A percentile compares a stretch with the other conserved stretches of the same genome.
Evolutionary conservation across 257 asterid genomes (phyloP).

Genomic region (Penstemon newberryi): DNA sequence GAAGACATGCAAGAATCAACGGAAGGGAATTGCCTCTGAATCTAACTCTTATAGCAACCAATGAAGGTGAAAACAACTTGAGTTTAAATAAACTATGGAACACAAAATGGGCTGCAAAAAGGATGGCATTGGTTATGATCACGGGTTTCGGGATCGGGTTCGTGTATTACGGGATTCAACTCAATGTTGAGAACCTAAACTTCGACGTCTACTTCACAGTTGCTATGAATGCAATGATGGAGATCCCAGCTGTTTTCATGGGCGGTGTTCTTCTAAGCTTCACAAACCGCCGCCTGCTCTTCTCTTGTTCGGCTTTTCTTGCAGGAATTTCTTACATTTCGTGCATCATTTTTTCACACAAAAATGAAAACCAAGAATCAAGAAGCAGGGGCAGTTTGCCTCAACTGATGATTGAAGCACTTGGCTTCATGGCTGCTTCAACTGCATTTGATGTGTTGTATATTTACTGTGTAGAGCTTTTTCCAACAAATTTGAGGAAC

Average conservation of each 20-base stretch:
- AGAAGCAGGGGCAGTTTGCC: conserved; percentile 37
- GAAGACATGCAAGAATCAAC: conserved; percentile 49
- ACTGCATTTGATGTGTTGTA: conserved; percentile 54
- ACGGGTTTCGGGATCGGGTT: conserved; percentile 58
- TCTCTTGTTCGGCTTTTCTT: conserved; percentile 41
- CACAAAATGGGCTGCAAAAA: conserved; percentile 52
- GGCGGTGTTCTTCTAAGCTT: conserved; percentile 49
- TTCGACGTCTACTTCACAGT: conserved; percentile 55
- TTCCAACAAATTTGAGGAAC: conserved; percentile 52
- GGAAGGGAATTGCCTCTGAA: conserved; percentile 49
- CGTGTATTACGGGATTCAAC: conserved; percentile 58
- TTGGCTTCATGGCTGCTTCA: conserved; percentile 55
- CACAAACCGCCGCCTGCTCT: conserved; percentile 44
- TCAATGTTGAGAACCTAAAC: conserved; percentile 57
- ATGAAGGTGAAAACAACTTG: conserved; percentile 18
- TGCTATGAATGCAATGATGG: conserved; percentile 58
- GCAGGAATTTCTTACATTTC: conserved; percentile 42
- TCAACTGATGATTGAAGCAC: conserved; percentile 44
- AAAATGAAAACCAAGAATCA: conserved; percentile 6
- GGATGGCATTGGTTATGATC: conserved; percentile 52
- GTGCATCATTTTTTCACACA: conserved; percentile 39
- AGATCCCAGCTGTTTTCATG: conserved; percentile 59
- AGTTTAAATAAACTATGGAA: conserved; percentile 41
- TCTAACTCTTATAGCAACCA: conserved; percentile 26
- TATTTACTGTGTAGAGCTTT: conserved; percentile 53